Percentiles rank a stretch among this genome's conserved stretches.
phyloP scores from a whole-genome alignment of 768 basidiomycete genomes.

The Termitomyces sp. region DNA sequence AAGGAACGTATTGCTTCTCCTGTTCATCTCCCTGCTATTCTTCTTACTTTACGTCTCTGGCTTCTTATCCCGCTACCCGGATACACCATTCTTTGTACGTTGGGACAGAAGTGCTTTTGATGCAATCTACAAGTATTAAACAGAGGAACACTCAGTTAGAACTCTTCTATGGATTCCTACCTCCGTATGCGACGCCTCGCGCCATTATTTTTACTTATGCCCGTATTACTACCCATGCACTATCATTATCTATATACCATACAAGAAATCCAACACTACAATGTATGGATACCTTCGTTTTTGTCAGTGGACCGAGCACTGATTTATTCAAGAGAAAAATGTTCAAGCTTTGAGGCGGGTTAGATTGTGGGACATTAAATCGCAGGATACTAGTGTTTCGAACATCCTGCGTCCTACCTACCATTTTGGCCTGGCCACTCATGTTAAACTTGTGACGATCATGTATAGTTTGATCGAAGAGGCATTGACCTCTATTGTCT shows the following conservation, averaged over 20 bases:
- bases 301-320: not conserved
- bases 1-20: not conserved
- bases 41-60: not conserved
- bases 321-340: not conserved
- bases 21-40: not conserved
- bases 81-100: not conserved
- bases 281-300: not conserved
- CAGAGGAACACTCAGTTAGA: not conserved
- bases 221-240: slow-evolving; percentile 5
- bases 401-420: too few species aligned
- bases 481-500: not conserved
- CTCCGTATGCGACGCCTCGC: slow-evolving; percentile 6
- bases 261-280: not conserved
- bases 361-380: too few species aligned
- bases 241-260: not conserved
- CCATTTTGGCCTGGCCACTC: too few species aligned
- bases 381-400: too few species aligned
- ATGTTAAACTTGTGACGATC: too few species aligned
- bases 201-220: slow-evolving; percentile 2
- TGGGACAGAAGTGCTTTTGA: not conserved
- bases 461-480: not conserved
- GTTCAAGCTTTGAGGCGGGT: too few species aligned
- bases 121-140: not conserved
- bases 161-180: not conserved
- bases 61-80: not conserved